A percentile compares a stretch with the other conserved stretches of the same genome.
phyloP scores from a whole-genome alignment of 352 stramenopile species.

The Phytophthora crassamura region DNA sequence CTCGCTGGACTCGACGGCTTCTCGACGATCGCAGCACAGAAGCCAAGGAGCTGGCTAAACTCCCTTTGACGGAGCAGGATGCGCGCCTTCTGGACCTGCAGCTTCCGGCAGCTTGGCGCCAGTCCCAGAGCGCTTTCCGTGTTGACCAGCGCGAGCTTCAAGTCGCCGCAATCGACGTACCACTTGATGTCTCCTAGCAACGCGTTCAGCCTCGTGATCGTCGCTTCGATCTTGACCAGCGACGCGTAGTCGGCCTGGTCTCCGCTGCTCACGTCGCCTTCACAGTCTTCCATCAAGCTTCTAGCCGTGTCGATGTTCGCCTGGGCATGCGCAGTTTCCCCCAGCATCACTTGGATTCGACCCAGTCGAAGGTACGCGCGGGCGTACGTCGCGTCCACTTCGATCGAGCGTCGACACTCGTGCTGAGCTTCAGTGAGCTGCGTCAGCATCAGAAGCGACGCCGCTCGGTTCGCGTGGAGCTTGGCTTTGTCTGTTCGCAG shows the following conservation, averaged over 20 bases:
- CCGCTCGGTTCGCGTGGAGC: constrained; percentile 79
- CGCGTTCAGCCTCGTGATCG: constrained; percentile 54
- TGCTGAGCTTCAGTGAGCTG: constrained; percentile 74
- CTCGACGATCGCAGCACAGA: constrained; percentile 58
- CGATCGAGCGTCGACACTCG: constrained; percentile 72
- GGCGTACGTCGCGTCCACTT: constrained; percentile 71
- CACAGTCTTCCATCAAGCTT: constrained; percentile 39
- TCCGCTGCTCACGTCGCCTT: constrained; percentile 19
- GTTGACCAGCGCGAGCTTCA: constrained; percentile 50
- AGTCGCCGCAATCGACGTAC: constrained; percentile 57
- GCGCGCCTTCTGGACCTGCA: constrained; percentile 72
- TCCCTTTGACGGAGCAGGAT: constrained; percentile 73
- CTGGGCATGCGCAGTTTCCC: constrained; percentile 61
- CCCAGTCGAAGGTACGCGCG: constrained; percentile 73
- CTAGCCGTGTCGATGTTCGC: constrained; percentile 56
- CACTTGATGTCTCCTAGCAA: constrained; percentile 67
- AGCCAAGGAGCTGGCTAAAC: constrained; percentile 54
- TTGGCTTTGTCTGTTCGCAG: constrained; percentile 83
- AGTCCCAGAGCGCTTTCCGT: constrained; percentile 60
- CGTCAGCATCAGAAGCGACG: constrained; percentile 82
- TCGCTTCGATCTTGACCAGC: constrained; percentile 63
- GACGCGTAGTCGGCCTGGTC: constrained; percentile 50
- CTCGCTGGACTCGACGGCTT: constrained; percentile 42
- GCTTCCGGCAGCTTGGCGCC: constrained; percentile 53
- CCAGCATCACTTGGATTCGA: constrained; percentile 75